These are phyloP conservation scores for Apiospora aurea DNA, from an alignment of 2,329 filamentous ascomycete species.

Conservation along the genomic window DNA sequence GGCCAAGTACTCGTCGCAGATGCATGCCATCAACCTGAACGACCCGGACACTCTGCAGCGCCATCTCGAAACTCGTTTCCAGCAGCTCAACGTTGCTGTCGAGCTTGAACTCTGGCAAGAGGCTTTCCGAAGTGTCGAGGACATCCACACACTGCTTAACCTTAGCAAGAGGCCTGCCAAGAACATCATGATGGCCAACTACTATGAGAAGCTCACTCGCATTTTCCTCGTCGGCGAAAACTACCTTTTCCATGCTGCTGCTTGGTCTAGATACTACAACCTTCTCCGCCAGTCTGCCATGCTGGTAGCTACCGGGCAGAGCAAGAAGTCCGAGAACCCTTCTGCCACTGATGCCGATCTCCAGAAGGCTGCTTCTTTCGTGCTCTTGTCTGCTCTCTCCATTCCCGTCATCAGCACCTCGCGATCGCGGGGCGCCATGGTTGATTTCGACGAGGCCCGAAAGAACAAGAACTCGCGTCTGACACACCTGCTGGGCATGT, in stretches of 20 bases:
- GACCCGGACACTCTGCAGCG: slow-evolving; percentile 97
- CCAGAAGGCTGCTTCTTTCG: slow-evolving; percentile 93
- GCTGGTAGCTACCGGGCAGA: slow-evolving; percentile 82
- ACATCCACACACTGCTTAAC: slow-evolving; percentile 96
- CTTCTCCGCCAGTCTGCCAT: slow-evolving; percentile 90
- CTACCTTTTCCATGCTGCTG: slow-evolving; percentile 98
- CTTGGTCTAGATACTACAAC: slow-evolving; percentile 97
- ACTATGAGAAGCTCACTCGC: slow-evolving; percentile 98
- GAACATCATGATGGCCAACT: slow-evolving; percentile 99
- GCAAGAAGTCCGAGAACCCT: slow-evolving; percentile 94
- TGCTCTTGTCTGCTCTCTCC: slow-evolving; percentile 91
- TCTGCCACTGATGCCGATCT: slow-evolving; percentile 88
- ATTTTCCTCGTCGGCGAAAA: slow-evolving; percentile 99
- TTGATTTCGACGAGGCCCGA: slow-evolving; percentile 94
- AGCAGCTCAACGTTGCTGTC: slow-evolving; percentile 97
- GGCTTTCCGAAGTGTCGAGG: slow-evolving; percentile 98
- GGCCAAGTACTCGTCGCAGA: slow-evolving; percentile 98
- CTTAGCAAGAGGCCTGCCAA: slow-evolving; percentile 98
- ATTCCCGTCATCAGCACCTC: slow-evolving; percentile 99
- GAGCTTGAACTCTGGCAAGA: slow-evolving; percentile 99
- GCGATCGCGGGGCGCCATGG: slow-evolving; percentile 91
- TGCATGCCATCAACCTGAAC: slow-evolving; percentile 99
- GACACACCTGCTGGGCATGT: slow-evolving; percentile 95
- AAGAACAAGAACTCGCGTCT: slow-evolving; percentile 99
- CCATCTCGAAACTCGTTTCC: slow-evolving; percentile 96